A percentile compares a stretch with the other conserved stretches of the same genome.
These are phyloP conservation scores for Lachnellula arida DNA, from an alignment of 2,329 filamentous ascomycete genomes.

Conservation along the genomic window DNA sequence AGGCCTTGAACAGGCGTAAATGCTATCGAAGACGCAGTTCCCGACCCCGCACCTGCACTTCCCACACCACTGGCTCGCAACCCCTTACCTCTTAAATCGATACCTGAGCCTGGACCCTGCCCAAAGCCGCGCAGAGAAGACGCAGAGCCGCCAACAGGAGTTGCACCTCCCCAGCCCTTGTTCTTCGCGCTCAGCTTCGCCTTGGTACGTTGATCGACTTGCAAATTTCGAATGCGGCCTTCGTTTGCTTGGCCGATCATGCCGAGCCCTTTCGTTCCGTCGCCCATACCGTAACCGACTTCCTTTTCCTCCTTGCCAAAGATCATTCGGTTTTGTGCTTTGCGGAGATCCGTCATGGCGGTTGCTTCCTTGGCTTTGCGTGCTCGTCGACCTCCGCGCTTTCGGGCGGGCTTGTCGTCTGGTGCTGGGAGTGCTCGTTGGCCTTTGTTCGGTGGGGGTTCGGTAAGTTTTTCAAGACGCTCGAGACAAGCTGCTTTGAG, in stretches of 20 bases:
- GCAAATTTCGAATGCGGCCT: slow-evolving; percentile 80
- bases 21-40: slow-evolving; percentile 80
- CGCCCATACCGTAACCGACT: slow-evolving; percentile 82
- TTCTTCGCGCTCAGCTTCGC: slow-evolving; percentile 94
- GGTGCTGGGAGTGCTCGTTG: slow-evolving; percentile 82
- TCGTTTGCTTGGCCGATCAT: slow-evolving; percentile 91
- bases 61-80: slow-evolving; percentile 80
- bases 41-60: slow-evolving; percentile 57
- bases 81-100: slow-evolving; percentile 66
- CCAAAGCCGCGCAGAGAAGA: slow-evolving; percentile 79
- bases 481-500: slow-evolving; percentile 79
- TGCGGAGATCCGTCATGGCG: slow-evolving; percentile 93
- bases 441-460: slow-evolving; percentile 85
- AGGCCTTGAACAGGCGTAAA: slow-evolving; percentile 94
- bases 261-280: slow-evolving; percentile 80
- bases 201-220: slow-evolving; percentile 88
- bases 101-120: slow-evolving; percentile 55
- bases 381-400: slow-evolving; percentile 84
- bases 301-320: slow-evolving; percentile 96
- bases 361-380: slow-evolving; percentile 94
- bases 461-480: slow-evolving; percentile 86
- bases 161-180: slow-evolving; percentile 82
- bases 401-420: slow-evolving; percentile 90
- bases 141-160: slow-evolving; percentile 61
- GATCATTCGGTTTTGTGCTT: slow-evolving; percentile 92